These are phyloP conservation scores for Colletotrichum karsti DNA, from an alignment of 2,329 filamentous ascomycete species.

Conservation along the genomic window DNA sequence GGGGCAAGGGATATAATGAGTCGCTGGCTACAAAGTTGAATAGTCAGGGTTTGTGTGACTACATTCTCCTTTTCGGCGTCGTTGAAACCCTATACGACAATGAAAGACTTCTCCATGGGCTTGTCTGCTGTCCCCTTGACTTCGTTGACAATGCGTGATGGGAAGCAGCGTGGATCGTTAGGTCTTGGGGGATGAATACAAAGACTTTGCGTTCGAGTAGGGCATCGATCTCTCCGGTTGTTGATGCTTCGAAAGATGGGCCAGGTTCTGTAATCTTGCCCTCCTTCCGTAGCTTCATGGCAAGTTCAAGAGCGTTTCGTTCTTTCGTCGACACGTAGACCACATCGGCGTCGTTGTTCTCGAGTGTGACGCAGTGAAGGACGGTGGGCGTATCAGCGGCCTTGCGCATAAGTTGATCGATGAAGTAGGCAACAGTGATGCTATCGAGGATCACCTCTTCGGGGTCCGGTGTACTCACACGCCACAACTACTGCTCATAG, in stretches of 20 bases:
- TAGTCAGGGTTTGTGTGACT: background rate
- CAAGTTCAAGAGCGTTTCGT: background rate
- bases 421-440: too few species aligned
- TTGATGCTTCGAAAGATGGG: background rate
- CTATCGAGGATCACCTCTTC: too few species aligned
- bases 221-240: background rate
- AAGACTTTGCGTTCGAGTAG: background rate
- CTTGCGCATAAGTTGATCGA: too few species aligned
- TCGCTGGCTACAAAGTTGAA: background rate
- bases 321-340: too few species aligned
- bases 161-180: background rate
- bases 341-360: too few species aligned
- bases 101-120: background rate
- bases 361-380: too few species aligned
- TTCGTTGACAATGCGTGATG: background rate
- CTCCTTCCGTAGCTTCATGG: background rate
- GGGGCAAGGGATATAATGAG: background rate
- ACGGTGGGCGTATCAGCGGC: too few species aligned
- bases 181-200: background rate
- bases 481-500: too few species aligned
- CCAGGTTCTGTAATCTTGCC: background rate
- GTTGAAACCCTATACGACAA: background rate
- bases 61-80: background rate
- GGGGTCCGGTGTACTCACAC: too few species aligned
- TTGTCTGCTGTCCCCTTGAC: background rate